phyloP scores from a whole-genome alignment of 192 early-diverging fungal genomes.

The Oehlia diaphana region DNA sequence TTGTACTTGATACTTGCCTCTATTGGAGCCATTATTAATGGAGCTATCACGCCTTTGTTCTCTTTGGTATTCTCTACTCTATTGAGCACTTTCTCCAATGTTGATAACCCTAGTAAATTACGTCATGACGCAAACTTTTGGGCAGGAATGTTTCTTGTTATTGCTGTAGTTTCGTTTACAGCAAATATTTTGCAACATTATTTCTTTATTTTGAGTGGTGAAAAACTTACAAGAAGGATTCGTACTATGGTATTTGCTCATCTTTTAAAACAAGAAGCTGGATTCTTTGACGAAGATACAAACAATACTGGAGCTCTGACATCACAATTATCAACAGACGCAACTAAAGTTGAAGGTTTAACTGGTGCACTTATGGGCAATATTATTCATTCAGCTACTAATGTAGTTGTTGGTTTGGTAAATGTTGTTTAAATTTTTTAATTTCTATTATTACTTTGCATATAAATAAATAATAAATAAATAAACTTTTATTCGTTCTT shows the following conservation, averaged over 20 bases:
- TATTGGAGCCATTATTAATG: conserved; percentile 64
- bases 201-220: conserved; percentile 55
- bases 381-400: conserved; percentile 45
- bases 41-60: conserved; percentile 77
- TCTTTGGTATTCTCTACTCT: conserved; percentile 57
- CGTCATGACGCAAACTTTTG: conserved; percentile 47
- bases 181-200: conserved; percentile 54
- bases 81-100: not conserved
- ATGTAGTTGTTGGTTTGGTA: conserved; percentile 36
- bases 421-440: conserved; percentile 15
- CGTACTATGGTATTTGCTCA: conserved; percentile 67
- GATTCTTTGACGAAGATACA: conserved; percentile 78
- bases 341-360: conserved; percentile 47
- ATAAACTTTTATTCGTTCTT: not conserved
- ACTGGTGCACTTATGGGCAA: conserved; percentile 52
- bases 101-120: not conserved
- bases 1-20: conserved; percentile 53
- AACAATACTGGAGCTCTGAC: conserved; percentile 79
- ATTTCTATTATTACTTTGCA: too few relatives aligned
- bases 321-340: conserved; percentile 79
- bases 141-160: conserved; percentile 51
- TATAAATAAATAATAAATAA: not conserved
- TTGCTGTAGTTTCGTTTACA: conserved; percentile 49
- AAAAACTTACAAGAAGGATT: conserved; percentile 48
- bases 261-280: conserved; percentile 82